phyloP scores from a whole-genome alignment of 2,329 filamentous ascomycete species.

The Phyllosticta paracitricarpa region DNA sequence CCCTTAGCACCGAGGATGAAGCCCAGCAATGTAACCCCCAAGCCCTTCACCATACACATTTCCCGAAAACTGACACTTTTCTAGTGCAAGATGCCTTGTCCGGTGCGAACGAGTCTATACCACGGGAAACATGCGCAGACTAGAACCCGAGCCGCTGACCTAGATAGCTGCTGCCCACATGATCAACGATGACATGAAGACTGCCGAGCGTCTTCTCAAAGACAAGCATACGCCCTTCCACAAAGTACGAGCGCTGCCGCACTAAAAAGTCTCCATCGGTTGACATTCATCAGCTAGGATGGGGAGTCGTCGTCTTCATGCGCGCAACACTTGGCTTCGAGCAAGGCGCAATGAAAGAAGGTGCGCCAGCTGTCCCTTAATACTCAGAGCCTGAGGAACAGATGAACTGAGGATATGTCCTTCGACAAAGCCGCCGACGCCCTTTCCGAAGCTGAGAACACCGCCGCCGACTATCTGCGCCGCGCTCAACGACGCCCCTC shows the following conservation, averaged over 20 bases:
- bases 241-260: constrained; percentile 36
- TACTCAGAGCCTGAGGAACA: neutral
- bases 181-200: constrained; percentile 83
- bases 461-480: constrained; percentile 66
- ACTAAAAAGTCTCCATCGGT: neutral
- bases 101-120: constrained; percentile 21
- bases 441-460: constrained; percentile 65
- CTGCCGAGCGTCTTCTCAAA: constrained; percentile 63
- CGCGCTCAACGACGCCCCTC: constrained; percentile 45
- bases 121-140: neutral
- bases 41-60: neutral
- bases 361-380: constrained; percentile 20
- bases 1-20: constrained; percentile 48
- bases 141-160: neutral
- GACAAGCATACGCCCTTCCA: constrained; percentile 80
- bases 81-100: constrained; percentile 39
- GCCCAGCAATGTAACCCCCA: constrained; percentile 41
- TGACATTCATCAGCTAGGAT: constrained; percentile 52
- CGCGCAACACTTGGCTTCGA: constrained; percentile 82
- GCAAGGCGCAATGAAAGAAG: constrained; percentile 77
- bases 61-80: neutral
- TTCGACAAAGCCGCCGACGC: constrained; percentile 49
- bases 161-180: constrained; percentile 56
- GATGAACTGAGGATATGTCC: neutral
- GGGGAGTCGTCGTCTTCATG: constrained; percentile 75